Conservation (phyloP, 2,329 filamentous ascomycete genomes). For the Colletotrichum falcatum region DNA sequence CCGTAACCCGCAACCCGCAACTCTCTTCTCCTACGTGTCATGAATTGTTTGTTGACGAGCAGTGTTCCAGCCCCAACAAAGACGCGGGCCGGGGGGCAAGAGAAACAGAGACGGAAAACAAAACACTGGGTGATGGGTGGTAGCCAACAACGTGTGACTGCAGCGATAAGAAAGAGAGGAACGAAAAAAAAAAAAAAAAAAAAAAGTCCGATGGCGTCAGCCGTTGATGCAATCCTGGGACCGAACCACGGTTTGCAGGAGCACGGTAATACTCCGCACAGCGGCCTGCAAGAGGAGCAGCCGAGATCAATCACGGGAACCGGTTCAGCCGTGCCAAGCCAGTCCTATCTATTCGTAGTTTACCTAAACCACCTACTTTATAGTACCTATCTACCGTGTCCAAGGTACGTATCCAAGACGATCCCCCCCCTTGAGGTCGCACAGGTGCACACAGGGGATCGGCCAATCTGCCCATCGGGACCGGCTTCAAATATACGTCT, state of each 20-base stretch:
- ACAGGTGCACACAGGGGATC: too few species aligned
- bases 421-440: too few species aligned
- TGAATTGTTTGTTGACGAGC: not conserved
- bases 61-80: too few species aligned
- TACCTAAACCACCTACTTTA: too few species aligned
- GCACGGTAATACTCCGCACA: not conserved
- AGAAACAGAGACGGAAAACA: not conserved
- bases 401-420: too few species aligned
- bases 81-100: not conserved
- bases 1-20: too few species aligned
- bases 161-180: not conserved
- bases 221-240: constrained; percentile 10
- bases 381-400: too few species aligned
- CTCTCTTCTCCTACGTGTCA: not conserved
- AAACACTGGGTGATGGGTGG: too few species aligned
- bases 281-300: not conserved
- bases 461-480: too few species aligned
- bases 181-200: too few species aligned
- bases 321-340: not conserved
- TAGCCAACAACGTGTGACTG: too few species aligned
- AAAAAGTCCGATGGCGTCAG: constrained; percentile 30
- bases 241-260: not conserved
- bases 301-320: not conserved
- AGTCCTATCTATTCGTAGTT: too few species aligned
- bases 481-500: not conserved